phyloP scores from a whole-genome alignment of 2,329 filamentous ascomycete genomes.

The Orbilia blumenaviensis region DNA sequence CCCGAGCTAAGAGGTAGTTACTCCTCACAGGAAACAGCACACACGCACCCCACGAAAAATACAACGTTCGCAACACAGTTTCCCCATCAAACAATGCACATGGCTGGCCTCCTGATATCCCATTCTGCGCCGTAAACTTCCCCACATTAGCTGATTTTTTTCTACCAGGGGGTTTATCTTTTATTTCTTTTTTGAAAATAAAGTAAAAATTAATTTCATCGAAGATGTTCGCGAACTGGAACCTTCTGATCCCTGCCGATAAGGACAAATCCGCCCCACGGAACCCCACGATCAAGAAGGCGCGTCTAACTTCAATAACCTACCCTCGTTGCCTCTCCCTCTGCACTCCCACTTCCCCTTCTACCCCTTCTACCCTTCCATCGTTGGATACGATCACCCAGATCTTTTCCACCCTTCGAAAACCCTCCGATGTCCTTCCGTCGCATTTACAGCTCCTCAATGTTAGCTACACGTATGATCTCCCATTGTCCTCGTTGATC shows the following conservation, averaged over 20 bases:
- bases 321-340: conserved; percentile 43
- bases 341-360: background rate
- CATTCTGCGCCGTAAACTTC: background rate
- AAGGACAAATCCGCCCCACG: conserved; percentile 31
- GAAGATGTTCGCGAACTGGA: conserved; percentile 49
- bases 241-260: conserved; percentile 40
- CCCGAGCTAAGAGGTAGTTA: background rate
- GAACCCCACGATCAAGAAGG: conserved; percentile 40
- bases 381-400: conserved; percentile 11
- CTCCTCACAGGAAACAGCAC: conserved; percentile 11
- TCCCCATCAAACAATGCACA: background rate
- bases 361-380: background rate
- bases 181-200: background rate
- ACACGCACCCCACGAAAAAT: conserved; percentile 12
- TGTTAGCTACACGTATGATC: conserved; percentile 42
- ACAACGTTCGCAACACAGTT: background rate
- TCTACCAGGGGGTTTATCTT: background rate
- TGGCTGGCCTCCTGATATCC: conserved; percentile 7
- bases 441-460: conserved; percentile 38
- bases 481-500: conserved; percentile 29
- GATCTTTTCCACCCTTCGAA: conserved; percentile 39
- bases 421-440: conserved; percentile 20
- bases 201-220: background rate
- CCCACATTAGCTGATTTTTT: background rate
- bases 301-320: conserved; percentile 29